phyloP scores from a whole-genome alignment of 331 rosid species.

The Quercus tomentella region DNA sequence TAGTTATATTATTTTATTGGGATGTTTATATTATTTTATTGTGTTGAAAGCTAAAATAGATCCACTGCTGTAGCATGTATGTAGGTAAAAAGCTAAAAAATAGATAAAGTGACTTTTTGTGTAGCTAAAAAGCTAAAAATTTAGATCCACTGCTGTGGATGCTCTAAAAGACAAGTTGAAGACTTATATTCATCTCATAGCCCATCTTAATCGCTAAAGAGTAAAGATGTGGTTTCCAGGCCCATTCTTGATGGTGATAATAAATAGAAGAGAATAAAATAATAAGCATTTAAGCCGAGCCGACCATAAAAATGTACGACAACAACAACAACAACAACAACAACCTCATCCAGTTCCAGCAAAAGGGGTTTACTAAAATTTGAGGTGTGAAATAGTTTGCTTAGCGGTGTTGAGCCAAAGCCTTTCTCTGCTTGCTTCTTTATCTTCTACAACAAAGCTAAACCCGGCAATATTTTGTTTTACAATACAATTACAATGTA shows the following conservation, averaged over 20 bases:
- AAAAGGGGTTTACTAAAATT: not conserved
- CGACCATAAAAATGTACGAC: not conserved
- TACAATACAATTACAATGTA: not conserved
- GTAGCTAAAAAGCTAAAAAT: no score
- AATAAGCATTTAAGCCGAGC: not conserved
- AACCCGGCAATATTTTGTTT: not conserved
- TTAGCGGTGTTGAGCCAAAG: constrained; percentile 1
- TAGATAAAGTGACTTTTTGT: no score
- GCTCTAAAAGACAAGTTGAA: no score
- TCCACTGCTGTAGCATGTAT: no score
- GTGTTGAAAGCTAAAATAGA: no score
- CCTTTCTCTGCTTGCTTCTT: constrained; percentile 3
- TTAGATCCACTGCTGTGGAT: no score
- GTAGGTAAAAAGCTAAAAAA: no score
- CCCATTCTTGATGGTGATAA: not conserved
- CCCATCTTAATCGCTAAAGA: not conserved
- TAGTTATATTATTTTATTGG: no score
- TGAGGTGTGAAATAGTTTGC: constrained; percentile 31
- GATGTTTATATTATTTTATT: no score
- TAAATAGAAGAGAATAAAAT: not conserved
- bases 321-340: not conserved
- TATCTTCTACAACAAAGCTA: constrained; percentile 13
- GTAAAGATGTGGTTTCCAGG: not conserved
- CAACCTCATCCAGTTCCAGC: constrained; percentile 27
- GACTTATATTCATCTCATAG: no score